Percentiles rank a stretch among this genome's conserved stretches.
phyloP scores from a whole-genome alignment of 768 basidiomycete species.

The Lyophyllum atratum region DNA sequence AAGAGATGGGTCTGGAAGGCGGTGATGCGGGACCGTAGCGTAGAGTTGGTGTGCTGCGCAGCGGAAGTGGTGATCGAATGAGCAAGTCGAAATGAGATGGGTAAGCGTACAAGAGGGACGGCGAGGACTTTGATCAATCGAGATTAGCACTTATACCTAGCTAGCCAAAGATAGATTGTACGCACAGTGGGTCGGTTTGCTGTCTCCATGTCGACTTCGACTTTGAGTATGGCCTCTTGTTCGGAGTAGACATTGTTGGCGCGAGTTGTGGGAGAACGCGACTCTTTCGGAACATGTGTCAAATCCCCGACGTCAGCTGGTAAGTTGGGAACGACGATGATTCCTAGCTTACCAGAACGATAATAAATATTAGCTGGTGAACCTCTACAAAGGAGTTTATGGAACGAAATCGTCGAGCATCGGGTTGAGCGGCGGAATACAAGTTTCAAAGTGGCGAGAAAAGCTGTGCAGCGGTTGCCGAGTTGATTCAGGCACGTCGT shows the following conservation, averaged over 20 bases:
- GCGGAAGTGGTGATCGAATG: too few relatives aligned
- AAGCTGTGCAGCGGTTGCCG: not conserved
- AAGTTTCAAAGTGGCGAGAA: not conserved
- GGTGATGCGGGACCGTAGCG: not conserved
- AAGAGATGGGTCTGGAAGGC: not conserved
- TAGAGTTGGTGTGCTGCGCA: constrained; percentile 3
- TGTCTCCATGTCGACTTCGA: not conserved
- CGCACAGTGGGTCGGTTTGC: not conserved
- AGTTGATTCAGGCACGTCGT: not conserved
- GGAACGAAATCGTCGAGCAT: not conserved
- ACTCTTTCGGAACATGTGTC: not conserved
- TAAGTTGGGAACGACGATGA: too few relatives aligned
- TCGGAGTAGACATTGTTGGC: not conserved
- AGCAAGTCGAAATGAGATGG: not conserved
- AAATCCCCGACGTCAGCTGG: too few relatives aligned
- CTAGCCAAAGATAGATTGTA: not conserved
- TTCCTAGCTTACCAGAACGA: too few relatives aligned
- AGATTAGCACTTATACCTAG: not conserved
- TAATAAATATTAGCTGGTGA: too few relatives aligned
- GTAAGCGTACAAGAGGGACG: not conserved
- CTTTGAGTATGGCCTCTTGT: not conserved
- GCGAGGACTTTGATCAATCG: not conserved
- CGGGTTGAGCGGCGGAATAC: not conserved
- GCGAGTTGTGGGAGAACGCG: not conserved
- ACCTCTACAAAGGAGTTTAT: too few relatives aligned